These are phyloP conservation scores for Fusarium oxysporum DNA, from an alignment of 2,329 filamentous ascomycete species.

Conservation along the genomic window DNA sequence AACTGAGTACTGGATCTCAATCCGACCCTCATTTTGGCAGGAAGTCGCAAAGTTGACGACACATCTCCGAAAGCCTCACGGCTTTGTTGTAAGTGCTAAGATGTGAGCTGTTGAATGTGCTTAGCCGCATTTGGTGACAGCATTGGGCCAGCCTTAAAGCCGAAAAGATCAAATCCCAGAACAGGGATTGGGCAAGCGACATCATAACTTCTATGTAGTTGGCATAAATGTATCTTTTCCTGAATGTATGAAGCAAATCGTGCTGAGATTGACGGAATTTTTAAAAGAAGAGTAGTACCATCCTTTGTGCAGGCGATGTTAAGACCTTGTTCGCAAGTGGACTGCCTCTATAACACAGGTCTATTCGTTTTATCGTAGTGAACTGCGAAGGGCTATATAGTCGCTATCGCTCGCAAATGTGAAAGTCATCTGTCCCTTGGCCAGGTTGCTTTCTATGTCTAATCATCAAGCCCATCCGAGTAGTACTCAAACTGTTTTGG, in stretches of 20 bases:
- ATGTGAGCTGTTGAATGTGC: neutral
- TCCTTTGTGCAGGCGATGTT: neutral
- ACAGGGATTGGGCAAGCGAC: too few species aligned
- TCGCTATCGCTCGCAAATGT: neutral
- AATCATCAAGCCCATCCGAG: conserved; percentile 46
- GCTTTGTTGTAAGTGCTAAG: neutral
- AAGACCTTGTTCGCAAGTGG: neutral
- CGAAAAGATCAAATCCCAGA: neutral
- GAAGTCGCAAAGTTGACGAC: neutral
- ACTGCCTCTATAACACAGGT: too few species aligned
- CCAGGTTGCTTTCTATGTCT: neutral
- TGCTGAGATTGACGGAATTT: neutral
- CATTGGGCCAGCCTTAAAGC: neutral
- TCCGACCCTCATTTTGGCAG: neutral
- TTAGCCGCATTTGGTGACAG: neutral
- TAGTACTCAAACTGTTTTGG: conserved; percentile 52
- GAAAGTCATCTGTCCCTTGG: neutral
- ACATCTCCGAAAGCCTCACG: neutral
- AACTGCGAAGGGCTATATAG: neutral
- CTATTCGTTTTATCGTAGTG: neutral
- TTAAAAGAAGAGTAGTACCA: neutral
- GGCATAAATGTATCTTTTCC: neutral
- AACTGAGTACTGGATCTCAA: neutral
- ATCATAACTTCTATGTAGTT: neutral
- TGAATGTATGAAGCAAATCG: neutral